phyloP scores from a whole-genome alignment of 495 filamentous ascomycete species.

The Xylaria nigripes region DNA sequence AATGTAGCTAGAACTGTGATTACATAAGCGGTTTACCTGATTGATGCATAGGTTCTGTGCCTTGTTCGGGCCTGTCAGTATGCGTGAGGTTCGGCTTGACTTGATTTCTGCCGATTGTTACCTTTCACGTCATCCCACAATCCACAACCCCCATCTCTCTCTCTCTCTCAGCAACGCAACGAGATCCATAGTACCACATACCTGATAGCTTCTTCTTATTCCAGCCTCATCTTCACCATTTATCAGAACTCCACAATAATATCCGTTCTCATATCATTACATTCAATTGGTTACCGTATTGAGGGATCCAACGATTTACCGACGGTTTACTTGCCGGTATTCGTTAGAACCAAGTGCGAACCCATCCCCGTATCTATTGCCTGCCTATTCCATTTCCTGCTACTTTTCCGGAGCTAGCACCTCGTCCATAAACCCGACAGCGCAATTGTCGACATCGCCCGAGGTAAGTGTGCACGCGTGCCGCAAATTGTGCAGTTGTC shows the following conservation, averaged over 20 bases:
- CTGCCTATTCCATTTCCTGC: background rate
- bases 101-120: conserved; percentile 8
- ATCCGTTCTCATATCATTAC: background rate
- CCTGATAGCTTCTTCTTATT: background rate
- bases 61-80: background rate
- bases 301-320: background rate
- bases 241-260: background rate
- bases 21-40: no score
- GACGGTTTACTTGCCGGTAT: background rate
- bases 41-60: no score
- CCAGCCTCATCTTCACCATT: conserved; percentile 1
- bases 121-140: background rate
- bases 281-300: conserved; percentile 3
- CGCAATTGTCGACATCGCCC: background rate
- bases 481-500: background rate
- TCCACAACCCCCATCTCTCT: background rate
- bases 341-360: background rate
- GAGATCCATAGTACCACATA: background rate
- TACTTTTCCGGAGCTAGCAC: background rate
- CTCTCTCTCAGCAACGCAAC: conserved; percentile 7
- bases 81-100: background rate
- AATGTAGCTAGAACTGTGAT: no score
- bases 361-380: background rate
- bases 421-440: background rate
- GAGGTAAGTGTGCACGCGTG: background rate